Percentiles rank a stretch among this genome's conserved stretches.
phyloP scores from a whole-genome alignment of 305 asterid species.

The Fraxinus sp. region DNA sequence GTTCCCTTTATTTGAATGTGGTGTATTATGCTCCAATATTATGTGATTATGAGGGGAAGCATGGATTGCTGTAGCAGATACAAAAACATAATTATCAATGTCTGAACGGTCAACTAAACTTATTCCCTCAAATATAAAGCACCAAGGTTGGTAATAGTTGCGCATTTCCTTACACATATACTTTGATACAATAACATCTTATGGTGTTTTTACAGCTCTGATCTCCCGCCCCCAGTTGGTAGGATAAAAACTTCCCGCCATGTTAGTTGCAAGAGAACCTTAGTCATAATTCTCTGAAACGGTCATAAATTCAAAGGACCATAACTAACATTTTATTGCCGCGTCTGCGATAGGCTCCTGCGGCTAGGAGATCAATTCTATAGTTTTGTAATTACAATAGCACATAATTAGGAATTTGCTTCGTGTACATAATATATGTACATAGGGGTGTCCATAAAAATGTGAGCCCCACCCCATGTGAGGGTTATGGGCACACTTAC shows the following conservation, averaged over 20 bases:
- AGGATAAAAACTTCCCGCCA: too few species aligned
- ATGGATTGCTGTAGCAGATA: background rate
- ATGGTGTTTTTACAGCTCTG: background rate
- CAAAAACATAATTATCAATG: background rate
- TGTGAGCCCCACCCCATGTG: too few species aligned
- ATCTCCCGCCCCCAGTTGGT: background rate
- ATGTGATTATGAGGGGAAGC: background rate
- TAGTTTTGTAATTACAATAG: background rate
- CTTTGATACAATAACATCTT: background rate
- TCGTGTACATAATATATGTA: too few species aligned
- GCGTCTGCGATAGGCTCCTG: background rate
- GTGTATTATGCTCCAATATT: background rate
- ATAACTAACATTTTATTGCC: background rate
- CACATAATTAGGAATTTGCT: background rate
- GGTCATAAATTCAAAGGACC: background rate
- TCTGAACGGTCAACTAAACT: background rate
- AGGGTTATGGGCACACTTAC: too few species aligned
- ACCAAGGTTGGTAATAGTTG: background rate
- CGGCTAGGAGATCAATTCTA: background rate
- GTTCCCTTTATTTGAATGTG: too few species aligned
- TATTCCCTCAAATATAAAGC: background rate
- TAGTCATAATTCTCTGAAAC: background rate
- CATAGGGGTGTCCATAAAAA: too few species aligned
- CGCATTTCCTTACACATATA: background rate
- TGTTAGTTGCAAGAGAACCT: background rate